Evolutionary conservation across 2,329 filamentous ascomycete genomes (phyloP).

Genomic region (Arthroderma sp.): DNA sequence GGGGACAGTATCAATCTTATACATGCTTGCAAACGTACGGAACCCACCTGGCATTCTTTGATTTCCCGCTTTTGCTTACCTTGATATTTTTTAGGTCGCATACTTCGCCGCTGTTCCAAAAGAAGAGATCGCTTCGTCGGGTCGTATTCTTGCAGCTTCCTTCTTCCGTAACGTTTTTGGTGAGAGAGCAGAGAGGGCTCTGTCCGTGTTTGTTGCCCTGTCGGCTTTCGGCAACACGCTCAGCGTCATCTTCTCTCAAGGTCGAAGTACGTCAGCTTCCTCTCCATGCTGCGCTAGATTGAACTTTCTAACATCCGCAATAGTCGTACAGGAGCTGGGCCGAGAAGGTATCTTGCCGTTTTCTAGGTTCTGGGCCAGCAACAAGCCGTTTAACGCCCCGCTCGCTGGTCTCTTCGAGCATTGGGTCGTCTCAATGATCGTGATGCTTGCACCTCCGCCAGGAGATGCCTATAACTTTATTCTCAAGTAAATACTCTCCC

Average conservation of each 20-base stretch:
- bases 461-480: conserved; percentile 51
- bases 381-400: conserved; percentile 48
- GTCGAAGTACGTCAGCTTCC: conserved; percentile 17
- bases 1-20: conserved; percentile 44
- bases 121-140: conserved; percentile 36
- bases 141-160: conserved; percentile 37
- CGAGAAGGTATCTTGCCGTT: conserved; percentile 53
- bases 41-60: conserved; percentile 37
- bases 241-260: conserved; percentile 55
- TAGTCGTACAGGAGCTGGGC: conserved; percentile 39
- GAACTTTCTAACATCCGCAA: conserved; percentile 9
- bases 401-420: conserved; percentile 42
- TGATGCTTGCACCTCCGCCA: conserved; percentile 48
- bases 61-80: neutral
- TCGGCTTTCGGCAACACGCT: conserved; percentile 57
- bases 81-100: conserved; percentile 21
- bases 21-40: conserved; percentile 54
- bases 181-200: conserved; percentile 40
- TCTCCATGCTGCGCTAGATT: conserved; percentile 3
- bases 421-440: conserved; percentile 48
- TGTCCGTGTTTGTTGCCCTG: conserved; percentile 53
- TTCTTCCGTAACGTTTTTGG: conserved; percentile 44
- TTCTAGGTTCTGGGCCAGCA: conserved; percentile 50
- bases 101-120: conserved; percentile 41
- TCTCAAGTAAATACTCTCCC: conserved; percentile 16